Evolutionary conservation across 257 asterid species (phyloP), one percentile per base, ranked within the genome.

Genomic region (Paraleonurus japonicus): DNA sequence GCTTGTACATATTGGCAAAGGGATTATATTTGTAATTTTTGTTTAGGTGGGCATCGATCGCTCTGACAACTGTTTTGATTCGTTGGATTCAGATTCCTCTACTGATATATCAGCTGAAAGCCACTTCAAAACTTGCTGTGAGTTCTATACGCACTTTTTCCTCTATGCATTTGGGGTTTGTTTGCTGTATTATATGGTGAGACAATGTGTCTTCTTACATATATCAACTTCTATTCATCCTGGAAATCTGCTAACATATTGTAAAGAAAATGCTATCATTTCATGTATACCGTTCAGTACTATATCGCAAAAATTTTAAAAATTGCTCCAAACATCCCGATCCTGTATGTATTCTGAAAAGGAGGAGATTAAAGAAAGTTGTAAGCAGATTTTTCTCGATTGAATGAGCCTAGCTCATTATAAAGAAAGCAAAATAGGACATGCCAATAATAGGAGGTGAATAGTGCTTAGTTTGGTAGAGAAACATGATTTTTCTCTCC

Each of bases 31-130:
- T 76, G 61, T 61, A 39, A 28, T 28, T 72, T 47, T 68, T 82
- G 59, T 77, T 81, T 84, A 94, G 99, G 99, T 94, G 99, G 96
- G 90, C 84, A 61, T 79, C 99, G 11, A 85, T 94, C 70, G 83
- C 72, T 63, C 54, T 55, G 68, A 79, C 98, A 67, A 85, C 97
- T 6, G 12, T 92, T 71, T 27, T 91, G 66, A 92, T 94, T 76
- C 92, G 96, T 43, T 19, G 35, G 33, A 2, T 82, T 48, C 85
- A 86, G 71, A 47, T 89, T 82, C 99, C 99, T 12, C 68, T 94
- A 69, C 66, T 87, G 80, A 74, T 94, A 58, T 79, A 89, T 83
- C 95, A 88, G 80, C 77, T 94, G 77, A 94, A 89, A 84, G 72
- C 96, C 59, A 85, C 95, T 61, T 59, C 98, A 54, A 87, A 83